phyloP scores from a whole-genome alignment of 1,284 basidiomycete genomes.

The Erythrobasidium hasegawianum region DNA sequence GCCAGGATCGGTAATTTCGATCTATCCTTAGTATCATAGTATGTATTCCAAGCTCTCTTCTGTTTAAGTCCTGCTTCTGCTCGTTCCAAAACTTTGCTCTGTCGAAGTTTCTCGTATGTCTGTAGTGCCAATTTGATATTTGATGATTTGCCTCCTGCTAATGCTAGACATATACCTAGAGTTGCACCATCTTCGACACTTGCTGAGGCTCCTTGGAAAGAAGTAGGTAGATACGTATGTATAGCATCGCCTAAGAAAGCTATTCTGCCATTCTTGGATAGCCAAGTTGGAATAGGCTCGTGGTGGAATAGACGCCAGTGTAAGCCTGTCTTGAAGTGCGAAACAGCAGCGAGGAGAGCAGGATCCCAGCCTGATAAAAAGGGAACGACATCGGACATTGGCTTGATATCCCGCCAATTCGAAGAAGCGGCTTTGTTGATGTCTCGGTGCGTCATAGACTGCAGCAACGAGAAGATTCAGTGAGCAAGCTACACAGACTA shows the following conservation, averaged over 20 bases:
- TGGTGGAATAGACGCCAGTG: conserved; percentile 30
- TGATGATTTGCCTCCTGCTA: conserved; percentile 5
- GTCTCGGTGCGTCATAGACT: no score
- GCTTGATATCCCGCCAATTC: no score
- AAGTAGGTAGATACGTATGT: conserved; percentile 26
- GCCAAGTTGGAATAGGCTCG: conserved; percentile 19
- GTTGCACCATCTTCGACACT: conserved; percentile 24
- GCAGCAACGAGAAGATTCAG: no score
- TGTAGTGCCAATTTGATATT: conserved; percentile 6
- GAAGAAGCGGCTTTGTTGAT: no score
- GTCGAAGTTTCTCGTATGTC: conserved; percentile 13
- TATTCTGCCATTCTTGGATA: conserved; percentile 13
- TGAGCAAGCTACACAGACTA: no score
- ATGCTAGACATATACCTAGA: conserved; percentile 11
- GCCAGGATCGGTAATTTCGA: no score
- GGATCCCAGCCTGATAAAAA: no score
- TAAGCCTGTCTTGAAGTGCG: no score
- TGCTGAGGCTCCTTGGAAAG: conserved; percentile 22
- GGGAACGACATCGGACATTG: no score
- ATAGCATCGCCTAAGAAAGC: conserved; percentile 26
- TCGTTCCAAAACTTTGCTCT: conserved; percentile 6
- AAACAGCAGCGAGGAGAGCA: no score
- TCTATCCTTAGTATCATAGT: no score
- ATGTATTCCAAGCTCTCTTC: no score
- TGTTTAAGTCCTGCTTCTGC: conserved; percentile 20